Conservation (phyloP, 805 yeast species). For the Candida endomychidarum region DNA sequence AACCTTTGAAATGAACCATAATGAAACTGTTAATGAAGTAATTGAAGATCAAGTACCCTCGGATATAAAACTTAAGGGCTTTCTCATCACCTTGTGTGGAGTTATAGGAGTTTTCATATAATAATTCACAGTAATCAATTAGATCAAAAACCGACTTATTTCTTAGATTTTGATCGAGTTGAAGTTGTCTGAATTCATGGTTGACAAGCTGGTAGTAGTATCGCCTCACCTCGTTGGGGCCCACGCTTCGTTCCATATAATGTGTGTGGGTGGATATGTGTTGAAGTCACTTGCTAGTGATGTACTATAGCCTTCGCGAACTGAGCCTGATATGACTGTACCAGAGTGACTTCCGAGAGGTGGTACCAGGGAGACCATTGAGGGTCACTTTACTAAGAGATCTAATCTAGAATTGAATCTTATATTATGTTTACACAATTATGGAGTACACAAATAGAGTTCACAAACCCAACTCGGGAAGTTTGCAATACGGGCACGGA, state of each 20-base stretch:
- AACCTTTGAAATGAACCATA: slow-evolving; percentile 44
- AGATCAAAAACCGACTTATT: slow-evolving; percentile 40
- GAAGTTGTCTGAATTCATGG: slow-evolving; percentile 38
- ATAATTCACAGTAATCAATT: slow-evolving; percentile 39
- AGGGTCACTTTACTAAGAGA: too few species aligned
- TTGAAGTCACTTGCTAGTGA: too few species aligned
- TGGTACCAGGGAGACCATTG: too few species aligned
- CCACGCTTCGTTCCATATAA: slow-evolving; percentile 10
- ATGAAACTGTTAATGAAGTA: slow-evolving; percentile 43
- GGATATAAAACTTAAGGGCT: slow-evolving; percentile 28
- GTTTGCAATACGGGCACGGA: too few species aligned
- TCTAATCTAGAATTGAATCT: too few species aligned
- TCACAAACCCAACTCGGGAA: too few species aligned
- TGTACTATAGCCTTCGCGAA: background rate
- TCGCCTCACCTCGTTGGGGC: slow-evolving; percentile 16
- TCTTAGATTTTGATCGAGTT: slow-evolving; percentile 29
- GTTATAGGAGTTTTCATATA: slow-evolving; percentile 32
- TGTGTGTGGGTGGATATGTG: too few species aligned
- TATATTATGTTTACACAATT: too few species aligned
- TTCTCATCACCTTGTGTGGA: slow-evolving; percentile 15
- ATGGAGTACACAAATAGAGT: too few species aligned
- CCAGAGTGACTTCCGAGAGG: too few species aligned
- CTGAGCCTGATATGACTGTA: too few species aligned
- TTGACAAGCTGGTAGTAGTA: slow-evolving; percentile 28
- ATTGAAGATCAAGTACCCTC: slow-evolving; percentile 41